These are phyloP conservation scores for Venturia effusa DNA, from an alignment of 2,329 filamentous ascomycete species.

Conservation along the genomic window DNA sequence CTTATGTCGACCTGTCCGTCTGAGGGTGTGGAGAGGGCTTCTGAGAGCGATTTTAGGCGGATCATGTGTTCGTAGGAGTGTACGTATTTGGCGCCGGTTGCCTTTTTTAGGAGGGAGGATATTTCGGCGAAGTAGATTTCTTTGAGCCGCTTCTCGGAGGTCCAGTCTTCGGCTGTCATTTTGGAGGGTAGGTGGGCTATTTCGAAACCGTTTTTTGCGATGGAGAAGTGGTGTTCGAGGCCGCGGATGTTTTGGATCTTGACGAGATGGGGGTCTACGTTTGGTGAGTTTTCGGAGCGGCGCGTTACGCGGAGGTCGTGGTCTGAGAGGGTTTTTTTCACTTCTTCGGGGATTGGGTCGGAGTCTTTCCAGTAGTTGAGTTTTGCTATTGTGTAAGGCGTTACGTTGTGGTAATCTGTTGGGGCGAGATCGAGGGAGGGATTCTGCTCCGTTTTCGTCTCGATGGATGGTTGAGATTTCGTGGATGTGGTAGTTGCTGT, in stretches of 20 bases:
- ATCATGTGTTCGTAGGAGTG: neutral
- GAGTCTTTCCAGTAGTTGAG: slow-evolving; percentile 1
- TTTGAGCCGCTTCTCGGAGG: neutral
- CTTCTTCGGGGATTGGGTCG: neutral
- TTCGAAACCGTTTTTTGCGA: neutral
- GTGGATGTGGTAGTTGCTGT: neutral
- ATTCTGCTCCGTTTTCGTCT: neutral
- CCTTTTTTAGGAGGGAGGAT: neutral
- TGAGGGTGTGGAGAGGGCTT: neutral
- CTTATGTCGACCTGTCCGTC: neutral
- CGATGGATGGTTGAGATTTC: neutral
- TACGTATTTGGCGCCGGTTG: neutral
- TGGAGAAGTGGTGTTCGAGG: neutral
- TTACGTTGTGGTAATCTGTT: neutral
- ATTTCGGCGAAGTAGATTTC: neutral
- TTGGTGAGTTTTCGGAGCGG: neutral
- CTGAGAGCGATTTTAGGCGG: neutral
- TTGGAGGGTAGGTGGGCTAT: neutral
- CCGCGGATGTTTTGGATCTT: neutral
- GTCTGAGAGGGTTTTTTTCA: neutral
- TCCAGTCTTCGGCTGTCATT: neutral
- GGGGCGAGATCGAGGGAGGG: neutral
- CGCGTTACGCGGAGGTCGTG: neutral
- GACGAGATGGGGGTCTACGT: neutral
- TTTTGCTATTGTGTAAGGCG: neutral